Evolutionary conservation across 139 green algal species (phyloP).

Genomic region (Chlorella vulgaris): DNA sequence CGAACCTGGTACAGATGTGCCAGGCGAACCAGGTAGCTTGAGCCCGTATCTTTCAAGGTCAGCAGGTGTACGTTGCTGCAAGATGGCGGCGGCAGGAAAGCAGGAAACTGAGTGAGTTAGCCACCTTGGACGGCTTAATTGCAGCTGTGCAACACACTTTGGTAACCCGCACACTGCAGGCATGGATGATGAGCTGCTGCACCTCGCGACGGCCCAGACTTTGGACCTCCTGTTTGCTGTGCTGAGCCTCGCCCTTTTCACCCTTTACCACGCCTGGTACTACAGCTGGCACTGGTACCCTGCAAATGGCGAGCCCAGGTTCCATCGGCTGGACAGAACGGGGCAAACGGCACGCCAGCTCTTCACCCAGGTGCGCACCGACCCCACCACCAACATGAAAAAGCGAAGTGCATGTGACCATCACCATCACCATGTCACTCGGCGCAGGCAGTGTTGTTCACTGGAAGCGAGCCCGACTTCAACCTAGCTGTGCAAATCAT

Average conservation of each 20-base stretch:
- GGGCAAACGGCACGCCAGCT: conserved; percentile 11
- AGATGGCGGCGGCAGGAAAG: not conserved
- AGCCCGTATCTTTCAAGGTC: conserved; percentile 46
- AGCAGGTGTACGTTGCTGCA: conserved; percentile 62
- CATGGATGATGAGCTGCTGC: not conserved
- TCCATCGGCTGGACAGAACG: conserved; percentile 20
- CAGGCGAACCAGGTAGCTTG: conserved; percentile 49
- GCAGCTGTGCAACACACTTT: no score
- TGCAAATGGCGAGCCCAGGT: not conserved
- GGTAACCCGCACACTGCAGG: not conserved
- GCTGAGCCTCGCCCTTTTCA: not conserved
- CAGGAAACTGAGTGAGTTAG: not conserved
- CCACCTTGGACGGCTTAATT: not conserved
- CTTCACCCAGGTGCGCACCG: conserved; percentile 2
- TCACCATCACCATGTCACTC: not conserved
- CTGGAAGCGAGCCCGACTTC: conserved; percentile 9
- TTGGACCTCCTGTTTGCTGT: conserved; percentile 21
- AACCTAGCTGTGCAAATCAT: conserved; percentile 31
- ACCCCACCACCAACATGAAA: not conserved
- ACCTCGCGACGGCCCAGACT: not conserved
- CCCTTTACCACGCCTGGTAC: conserved; percentile 21
- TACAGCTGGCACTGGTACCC: conserved; percentile 20
- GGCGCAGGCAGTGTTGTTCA: not conserved
- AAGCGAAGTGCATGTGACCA: not conserved
- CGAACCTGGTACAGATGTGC: conserved; percentile 56